Evolutionary conservation across 768 basidiomycete genomes (phyloP), one percentile per base, ranked within the genome.

Genomic region (Leucocoprinus leucothites): DNA sequence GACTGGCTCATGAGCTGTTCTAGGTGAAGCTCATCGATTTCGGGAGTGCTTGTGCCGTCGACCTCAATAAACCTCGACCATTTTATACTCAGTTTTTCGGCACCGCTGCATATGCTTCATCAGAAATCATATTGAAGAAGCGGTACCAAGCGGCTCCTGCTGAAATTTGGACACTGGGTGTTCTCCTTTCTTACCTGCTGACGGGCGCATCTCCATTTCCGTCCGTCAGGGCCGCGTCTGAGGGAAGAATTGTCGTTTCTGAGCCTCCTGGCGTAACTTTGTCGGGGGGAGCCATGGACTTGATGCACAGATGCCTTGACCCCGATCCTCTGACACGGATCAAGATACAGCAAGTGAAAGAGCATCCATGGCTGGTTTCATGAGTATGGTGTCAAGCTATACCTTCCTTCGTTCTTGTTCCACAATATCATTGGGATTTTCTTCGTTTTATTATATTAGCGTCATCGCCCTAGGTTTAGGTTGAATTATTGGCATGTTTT

Each of bases 1-100:
- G 9, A 31, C 6, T 5, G 11, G 31, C 31, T 31, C 45, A 31
- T 31, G 46, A 3, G 24, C 40, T 11, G 21, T 48, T 43, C 36
- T 66, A 92, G 86, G 89, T 96, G 64, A 98, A 98, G 67, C 78
- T 98, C 48, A 94, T 98, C 64, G 95, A 98, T 72, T 98, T 98
- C 67, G 95, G 95, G 45, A 91, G 89, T 60, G 92, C 94, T 24
- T 86, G 87, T 24, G 78, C 89, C 56, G 82, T 82, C 48, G 83
- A 94, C 65, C 82, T 85, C 4, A 64, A 69, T 4, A 67, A 80
- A 53, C 77, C 86, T 2, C 80, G 82, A 9, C 88, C 89, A 0
- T 82, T 77, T 53, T 87, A 93, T 71, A 79, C 77, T 28, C 78
- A 85, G 38, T 97, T 96, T 70, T 97, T 89, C 67, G 96, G 96